Evolutionary conservation across 2,329 filamentous ascomycete genomes (phyloP).

Genomic region (Achaetomium macrosporum): DNA sequence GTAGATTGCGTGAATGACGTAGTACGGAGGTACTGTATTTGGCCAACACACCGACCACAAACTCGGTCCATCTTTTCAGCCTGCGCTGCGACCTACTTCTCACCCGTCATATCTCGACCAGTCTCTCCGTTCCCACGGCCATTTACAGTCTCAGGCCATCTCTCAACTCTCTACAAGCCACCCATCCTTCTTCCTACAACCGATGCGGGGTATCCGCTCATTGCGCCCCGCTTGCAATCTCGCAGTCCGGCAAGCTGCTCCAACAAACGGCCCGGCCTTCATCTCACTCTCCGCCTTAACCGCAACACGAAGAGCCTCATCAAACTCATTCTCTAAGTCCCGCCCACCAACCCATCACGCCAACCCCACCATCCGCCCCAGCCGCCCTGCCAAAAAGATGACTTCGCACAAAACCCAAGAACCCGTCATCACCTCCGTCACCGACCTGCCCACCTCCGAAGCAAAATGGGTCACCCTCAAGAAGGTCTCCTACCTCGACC

Average conservation of each 20-base stretch:
- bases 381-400: slow-evolving; percentile 29
- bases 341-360: neutral
- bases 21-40: too few species aligned
- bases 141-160: neutral
- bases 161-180: too few species aligned
- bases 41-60: too few species aligned
- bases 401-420: slow-evolving; percentile 35
- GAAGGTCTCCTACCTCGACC: slow-evolving; percentile 53
- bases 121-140: neutral
- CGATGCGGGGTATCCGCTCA: slow-evolving; percentile 8
- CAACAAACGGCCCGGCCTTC: neutral
- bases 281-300: neutral
- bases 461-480: slow-evolving; percentile 53
- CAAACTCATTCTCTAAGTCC: neutral
- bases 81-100: too few species aligned
- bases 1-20: too few species aligned
- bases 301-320: neutral
- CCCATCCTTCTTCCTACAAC: too few species aligned
- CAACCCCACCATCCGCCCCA: neutral
- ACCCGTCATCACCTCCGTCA: slow-evolving; percentile 41
- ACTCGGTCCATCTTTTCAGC: too few species aligned
- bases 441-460: slow-evolving; percentile 44
- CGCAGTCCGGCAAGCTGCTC: neutral
- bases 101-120: too few species aligned
- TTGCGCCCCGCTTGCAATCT: slow-evolving; percentile 8